Evolutionary conservation across 495 filamentous ascomycete genomes (phyloP).

Genomic region (Xylaria nigripes): DNA sequence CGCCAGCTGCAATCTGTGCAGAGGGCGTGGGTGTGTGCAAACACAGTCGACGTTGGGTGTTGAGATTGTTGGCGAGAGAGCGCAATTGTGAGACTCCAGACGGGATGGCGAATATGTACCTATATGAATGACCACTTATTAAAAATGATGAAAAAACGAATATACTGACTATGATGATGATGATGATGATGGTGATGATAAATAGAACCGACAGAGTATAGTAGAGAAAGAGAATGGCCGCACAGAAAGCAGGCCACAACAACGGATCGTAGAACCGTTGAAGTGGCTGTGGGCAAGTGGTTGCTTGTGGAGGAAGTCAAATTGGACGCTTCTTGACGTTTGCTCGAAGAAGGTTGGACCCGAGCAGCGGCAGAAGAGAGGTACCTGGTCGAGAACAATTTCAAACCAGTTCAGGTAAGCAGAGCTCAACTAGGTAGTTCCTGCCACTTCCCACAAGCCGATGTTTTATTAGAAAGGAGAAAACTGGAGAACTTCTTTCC

Average conservation of each 20-base stretch:
- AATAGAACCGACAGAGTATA: no score
- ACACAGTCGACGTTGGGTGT: neutral
- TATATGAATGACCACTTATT: neutral
- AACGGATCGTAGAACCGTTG: conserved; percentile 10
- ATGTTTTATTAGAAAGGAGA: neutral
- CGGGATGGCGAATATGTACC: neutral
- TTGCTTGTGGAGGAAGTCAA: conserved; percentile 5
- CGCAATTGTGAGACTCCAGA: neutral
- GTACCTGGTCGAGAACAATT: neutral
- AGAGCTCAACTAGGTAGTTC: neutral
- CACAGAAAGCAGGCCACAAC: conserved; percentile 9
- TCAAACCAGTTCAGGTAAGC: neutral
- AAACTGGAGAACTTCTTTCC: neutral
- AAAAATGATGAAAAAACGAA: conserved; percentile 1
- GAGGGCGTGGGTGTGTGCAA: neutral
- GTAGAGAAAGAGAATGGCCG: neutral
- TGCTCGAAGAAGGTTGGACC: conserved; percentile 3
- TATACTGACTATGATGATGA: neutral
- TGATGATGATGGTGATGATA: no score
- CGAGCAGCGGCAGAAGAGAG: neutral
- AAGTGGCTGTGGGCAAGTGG: conserved; percentile 6
- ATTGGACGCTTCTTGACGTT: neutral
- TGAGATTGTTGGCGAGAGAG: neutral
- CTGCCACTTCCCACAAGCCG: neutral
- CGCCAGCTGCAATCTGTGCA: conserved; percentile 4